Evolutionary conservation across 139 green algal genomes (phyloP).

Genomic region (Haematococcus lacustris): DNA sequence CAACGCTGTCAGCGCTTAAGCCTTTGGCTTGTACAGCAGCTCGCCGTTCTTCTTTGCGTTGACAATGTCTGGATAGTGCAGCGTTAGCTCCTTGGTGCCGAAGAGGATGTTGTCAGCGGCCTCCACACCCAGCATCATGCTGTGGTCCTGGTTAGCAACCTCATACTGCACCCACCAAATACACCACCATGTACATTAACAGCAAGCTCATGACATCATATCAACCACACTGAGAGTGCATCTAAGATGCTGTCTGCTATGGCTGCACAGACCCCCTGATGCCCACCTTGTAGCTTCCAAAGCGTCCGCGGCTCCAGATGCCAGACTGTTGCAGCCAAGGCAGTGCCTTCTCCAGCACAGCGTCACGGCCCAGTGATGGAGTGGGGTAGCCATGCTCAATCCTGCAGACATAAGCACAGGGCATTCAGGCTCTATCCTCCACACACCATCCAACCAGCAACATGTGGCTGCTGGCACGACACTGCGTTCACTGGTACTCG

Average conservation of each 20-base stretch:
- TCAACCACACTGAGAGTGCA: no score
- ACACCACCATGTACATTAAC: no score
- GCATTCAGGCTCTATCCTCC: no score
- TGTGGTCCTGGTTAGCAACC: constrained; percentile 88
- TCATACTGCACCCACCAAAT: no score
- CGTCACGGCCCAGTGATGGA: constrained; percentile 64
- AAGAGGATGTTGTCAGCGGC: constrained; percentile 81
- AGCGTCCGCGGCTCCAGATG: constrained; percentile 82
- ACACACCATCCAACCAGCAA: no score
- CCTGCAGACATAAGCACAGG: no score
- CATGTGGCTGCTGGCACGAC: no score
- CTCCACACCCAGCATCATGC: constrained; percentile 86
- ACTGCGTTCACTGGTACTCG: no score
- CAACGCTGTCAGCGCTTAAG: not conserved
- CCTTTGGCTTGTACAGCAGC: constrained; percentile 40
- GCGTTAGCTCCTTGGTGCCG: constrained; percentile 76
- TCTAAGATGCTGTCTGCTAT: no score
- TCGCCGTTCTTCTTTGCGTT: constrained; percentile 78
- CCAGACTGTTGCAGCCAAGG: constrained; percentile 68
- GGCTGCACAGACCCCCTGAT: no score
- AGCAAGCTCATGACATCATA: no score
- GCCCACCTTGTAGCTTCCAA: constrained; percentile 77
- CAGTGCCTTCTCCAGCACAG: constrained; percentile 73
- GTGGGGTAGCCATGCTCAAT: constrained; percentile 87
- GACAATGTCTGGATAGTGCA: constrained; percentile 77